Evolutionary conservation across 768 basidiomycete species (phyloP).

Genomic region (Mycena galericulata): DNA sequence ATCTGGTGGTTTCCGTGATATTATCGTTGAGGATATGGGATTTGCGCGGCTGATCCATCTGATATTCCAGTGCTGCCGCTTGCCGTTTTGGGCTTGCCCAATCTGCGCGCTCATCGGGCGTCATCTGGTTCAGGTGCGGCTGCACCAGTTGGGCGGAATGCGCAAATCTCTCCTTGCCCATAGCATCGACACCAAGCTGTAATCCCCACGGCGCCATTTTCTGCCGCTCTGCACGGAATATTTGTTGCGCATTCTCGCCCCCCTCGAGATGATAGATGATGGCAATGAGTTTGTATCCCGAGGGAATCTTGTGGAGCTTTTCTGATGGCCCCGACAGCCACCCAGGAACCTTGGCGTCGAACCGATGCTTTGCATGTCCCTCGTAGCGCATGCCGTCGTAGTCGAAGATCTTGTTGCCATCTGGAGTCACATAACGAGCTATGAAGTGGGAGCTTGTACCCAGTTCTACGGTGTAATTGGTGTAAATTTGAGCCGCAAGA

Average conservation of each 20-base stretch:
- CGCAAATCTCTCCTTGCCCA: no score
- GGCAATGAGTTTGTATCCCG: neutral
- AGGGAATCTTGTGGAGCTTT: neutral
- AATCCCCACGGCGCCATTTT: no score
- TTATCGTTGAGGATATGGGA: neutral
- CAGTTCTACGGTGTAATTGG: neutral
- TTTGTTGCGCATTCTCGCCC: slow-evolving; percentile 5
- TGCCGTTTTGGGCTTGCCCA: neutral
- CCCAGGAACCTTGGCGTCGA: neutral
- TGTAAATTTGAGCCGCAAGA: slow-evolving; percentile 19
- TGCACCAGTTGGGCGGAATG: no score
- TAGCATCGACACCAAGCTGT: no score
- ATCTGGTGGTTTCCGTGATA: neutral
- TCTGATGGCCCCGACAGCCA: slow-evolving; percentile 1
- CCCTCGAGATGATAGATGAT: slow-evolving; percentile 19
- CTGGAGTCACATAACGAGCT: slow-evolving; percentile 20
- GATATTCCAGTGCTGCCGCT: slow-evolving; percentile 3
- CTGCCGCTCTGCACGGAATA: no score
- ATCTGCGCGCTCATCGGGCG: no score
- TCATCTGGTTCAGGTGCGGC: no score
- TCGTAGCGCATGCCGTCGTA: slow-evolving; percentile 18
- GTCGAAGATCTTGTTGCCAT: slow-evolving; percentile 20
- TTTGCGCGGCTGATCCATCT: neutral
- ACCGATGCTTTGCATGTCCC: slow-evolving; percentile 7
- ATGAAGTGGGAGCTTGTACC: slow-evolving; percentile 19